Evolutionary conservation across 2,329 filamentous ascomycete species (phyloP), one percentile per base, ranked within the genome.

Genomic region (Harringtonia lauricola): DNA sequence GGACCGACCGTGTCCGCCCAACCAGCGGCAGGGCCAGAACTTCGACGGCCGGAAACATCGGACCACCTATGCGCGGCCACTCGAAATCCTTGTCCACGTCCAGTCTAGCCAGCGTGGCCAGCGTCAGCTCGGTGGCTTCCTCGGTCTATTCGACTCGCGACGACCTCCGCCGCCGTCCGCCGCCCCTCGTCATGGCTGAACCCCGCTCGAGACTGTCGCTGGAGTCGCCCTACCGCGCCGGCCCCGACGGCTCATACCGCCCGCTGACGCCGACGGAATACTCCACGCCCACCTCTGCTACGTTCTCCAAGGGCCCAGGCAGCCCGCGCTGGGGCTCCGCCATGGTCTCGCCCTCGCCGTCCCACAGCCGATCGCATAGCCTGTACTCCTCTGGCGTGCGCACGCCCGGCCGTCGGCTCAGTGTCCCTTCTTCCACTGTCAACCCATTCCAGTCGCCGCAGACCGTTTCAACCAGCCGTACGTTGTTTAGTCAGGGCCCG

Each of bases 21-120:
- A 84, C 40, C 75, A 81, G 76, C 22, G 76, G 74, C 46, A 73
- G 89, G 51, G 81, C 86, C 8, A 75, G 89, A 49, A 80, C 88
- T 13, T 81, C 84, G 13, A 94, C 87, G 2, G 74, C 79, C 18
- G 82, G 85, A 22, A 90, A 83, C 55, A 73, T 81, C 49, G 75
- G 77, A 17, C 75, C 79, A 8, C 81, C 84, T 28, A 74, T 72
- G 47, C 74, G 88, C 46, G 87, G 88, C 2, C 89, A 95, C 60
- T 85, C 82, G 53, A 95, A 95, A 59, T 79, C 76, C 2, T 66
- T 95, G 3, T 95, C 89, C 0, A 79, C 86, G 2, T 95, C 89
- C 1, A 95, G 87, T 60, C 87, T 95, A 53, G 71, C 78, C 4
- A 90, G 84, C 2, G 59, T 95, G 53, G 71, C 78, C 4, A 90